Conservation (phyloP, 108 stramenopile genomes). For the Mayamaea pseudoterrestris region DNA sequence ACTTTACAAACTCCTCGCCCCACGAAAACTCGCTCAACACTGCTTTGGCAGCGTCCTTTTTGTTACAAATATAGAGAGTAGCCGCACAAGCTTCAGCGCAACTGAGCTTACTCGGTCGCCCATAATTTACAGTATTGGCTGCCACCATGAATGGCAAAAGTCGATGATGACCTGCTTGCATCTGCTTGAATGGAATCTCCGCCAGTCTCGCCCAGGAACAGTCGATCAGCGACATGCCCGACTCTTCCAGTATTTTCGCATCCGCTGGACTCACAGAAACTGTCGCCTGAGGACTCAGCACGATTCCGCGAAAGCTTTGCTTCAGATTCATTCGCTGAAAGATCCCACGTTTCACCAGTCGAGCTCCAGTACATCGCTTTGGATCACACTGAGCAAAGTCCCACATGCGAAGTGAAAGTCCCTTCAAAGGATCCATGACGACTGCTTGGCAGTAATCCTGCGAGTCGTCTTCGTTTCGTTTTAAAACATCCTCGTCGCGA, state of each 20-base stretch:
- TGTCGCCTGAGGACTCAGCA: conserved; percentile 84
- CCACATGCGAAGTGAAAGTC: conserved; percentile 85
- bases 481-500: conserved; percentile 22
- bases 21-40: conserved; percentile 91
- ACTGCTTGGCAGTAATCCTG: not conserved
- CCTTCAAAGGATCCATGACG: conserved; percentile 33
- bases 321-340: conserved; percentile 68
- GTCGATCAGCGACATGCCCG: conserved; percentile 90
- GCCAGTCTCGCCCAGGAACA: conserved; percentile 94
- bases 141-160: conserved; percentile 95
- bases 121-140: conserved; percentile 98
- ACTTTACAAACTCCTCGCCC: conserved; percentile 86
- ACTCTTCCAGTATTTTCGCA: conserved; percentile 41
- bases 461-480: conserved; percentile 22
- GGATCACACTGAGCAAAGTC: conserved; percentile 99
- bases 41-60: conserved; percentile 64
- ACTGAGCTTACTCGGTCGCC: conserved; percentile 77
- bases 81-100: conserved; percentile 88
- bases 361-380: conserved; percentile 92
- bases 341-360: conserved; percentile 67
- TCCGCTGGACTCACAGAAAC: conserved; percentile 87
- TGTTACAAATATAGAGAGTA: conserved; percentile 87
- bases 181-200: conserved; percentile 89
- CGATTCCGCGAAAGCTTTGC: conserved; percentile 87
- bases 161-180: conserved; percentile 90